These are phyloP conservation scores for Caloboletus inedulis DNA, from an alignment of 1,284 basidiomycete species.

Conservation along the genomic window DNA sequence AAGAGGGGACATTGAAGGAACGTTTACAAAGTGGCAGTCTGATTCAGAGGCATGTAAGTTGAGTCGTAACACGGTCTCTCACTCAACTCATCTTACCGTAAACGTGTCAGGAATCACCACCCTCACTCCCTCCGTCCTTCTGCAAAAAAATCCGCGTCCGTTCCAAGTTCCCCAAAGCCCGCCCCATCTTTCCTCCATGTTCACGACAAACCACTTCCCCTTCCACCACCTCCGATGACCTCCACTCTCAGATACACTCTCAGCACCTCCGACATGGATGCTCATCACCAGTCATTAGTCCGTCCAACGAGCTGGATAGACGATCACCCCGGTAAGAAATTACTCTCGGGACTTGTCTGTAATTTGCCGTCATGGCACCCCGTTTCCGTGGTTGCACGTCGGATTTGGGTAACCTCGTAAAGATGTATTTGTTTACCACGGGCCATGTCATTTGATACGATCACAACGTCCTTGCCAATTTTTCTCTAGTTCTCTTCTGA, in stretches of 20 bases:
- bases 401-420: slow-evolving; percentile 11
- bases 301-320: slow-evolving; percentile 30
- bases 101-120: slow-evolving; percentile 20
- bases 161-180: slow-evolving; percentile 27
- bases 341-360: slow-evolving; percentile 3
- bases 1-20: neutral
- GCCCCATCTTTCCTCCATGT: slow-evolving; percentile 10
- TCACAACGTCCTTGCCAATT: slow-evolving; percentile 9
- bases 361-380: slow-evolving; percentile 14
- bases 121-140: slow-evolving; percentile 25
- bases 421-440: slow-evolving; percentile 29
- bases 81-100: neutral
- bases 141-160: slow-evolving; percentile 26
- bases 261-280: slow-evolving; percentile 27
- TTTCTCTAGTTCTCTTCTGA: neutral
- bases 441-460: slow-evolving; percentile 20
- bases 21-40: neutral
- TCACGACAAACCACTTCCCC: slow-evolving; percentile 31
- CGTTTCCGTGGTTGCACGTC: slow-evolving; percentile 21
- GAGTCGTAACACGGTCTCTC: slow-evolving; percentile 7
- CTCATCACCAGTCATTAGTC: slow-evolving; percentile 18
- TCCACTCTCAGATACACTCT: slow-evolving; percentile 12
- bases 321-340: slow-evolving; percentile 22
- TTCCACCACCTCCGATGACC: slow-evolving; percentile 28
- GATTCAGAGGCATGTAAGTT: slow-evolving; percentile 30